phyloP scores from a whole-genome alignment of 169 alveolate genomes.

The Toxoplasma gondii region DNA sequence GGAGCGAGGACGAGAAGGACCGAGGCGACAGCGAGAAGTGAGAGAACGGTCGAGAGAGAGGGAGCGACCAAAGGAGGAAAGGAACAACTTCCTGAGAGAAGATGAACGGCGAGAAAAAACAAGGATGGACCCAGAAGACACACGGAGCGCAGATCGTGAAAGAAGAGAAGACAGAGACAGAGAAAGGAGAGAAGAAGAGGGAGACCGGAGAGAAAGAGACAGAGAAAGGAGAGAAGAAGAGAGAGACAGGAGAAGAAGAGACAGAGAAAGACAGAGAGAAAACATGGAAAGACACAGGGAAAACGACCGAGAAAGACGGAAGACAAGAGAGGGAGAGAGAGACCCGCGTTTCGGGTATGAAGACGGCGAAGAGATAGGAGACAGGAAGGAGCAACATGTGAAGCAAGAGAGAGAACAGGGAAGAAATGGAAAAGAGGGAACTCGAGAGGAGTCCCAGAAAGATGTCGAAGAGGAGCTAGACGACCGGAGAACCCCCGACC shows the following conservation, averaged over 20 bases:
- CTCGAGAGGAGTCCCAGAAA: background rate
- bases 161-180: background rate
- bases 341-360: no score
- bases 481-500: background rate
- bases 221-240: background rate
- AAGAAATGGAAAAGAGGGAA: background rate
- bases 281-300: background rate
- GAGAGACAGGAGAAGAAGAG: background rate
- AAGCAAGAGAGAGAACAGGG: background rate
- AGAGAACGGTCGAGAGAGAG: background rate
- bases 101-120: background rate
- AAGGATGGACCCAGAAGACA: slow-evolving; percentile 20
- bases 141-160: background rate
- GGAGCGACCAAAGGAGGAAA: no score
- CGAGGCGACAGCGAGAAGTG: background rate
- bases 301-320: background rate
- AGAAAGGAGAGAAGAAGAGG: background rate
- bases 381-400: background rate
- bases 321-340: background rate
- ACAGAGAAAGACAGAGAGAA: background rate
- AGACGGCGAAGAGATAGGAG: background rate
- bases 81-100: background rate
- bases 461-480: background rate
- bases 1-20: background rate
- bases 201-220: background rate